Conservation (phyloP, 441 rosid genomes). For the Jatropha podagrica region DNA sequence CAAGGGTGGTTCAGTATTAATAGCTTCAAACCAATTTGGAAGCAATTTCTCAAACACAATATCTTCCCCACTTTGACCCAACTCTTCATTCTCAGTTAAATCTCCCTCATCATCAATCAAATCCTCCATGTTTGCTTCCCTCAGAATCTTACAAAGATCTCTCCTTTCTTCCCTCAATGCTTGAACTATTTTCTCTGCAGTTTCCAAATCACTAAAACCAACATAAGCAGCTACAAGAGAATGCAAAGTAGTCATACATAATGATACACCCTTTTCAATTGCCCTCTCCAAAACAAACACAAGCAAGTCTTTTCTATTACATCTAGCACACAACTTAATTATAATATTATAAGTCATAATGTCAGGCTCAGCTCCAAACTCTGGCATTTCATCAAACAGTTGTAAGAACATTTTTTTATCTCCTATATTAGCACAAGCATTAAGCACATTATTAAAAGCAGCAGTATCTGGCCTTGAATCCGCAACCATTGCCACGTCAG, state of each 20-base stretch:
- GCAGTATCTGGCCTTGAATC: constrained; percentile 80
- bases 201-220: constrained; percentile 77
- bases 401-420: constrained; percentile 55
- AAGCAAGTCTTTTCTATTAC: constrained; percentile 64
- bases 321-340: constrained; percentile 84
- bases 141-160: constrained; percentile 77
- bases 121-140: constrained; percentile 53
- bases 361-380: constrained; percentile 69
- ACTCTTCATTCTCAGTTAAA: constrained; percentile 20
- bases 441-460: constrained; percentile 81
- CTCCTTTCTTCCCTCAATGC: constrained; percentile 87
- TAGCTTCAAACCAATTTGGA: constrained; percentile 49
- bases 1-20: constrained; percentile 52
- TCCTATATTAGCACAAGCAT: constrained; percentile 87
- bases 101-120: constrained; percentile 34
- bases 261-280: constrained; percentile 47
- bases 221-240: constrained; percentile 93
- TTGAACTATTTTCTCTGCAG: constrained; percentile 77
- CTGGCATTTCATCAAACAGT: constrained; percentile 70
- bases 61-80: constrained; percentile 21
- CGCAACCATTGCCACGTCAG: constrained; percentile 47
- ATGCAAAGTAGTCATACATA: constrained; percentile 80
- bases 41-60: constrained; percentile 62
- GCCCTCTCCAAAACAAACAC: constrained; percentile 77
- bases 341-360: constrained; percentile 72